phyloP scores from a whole-genome alignment of 805 yeast species.

The Saccharomycopsis schoenii region DNA sequence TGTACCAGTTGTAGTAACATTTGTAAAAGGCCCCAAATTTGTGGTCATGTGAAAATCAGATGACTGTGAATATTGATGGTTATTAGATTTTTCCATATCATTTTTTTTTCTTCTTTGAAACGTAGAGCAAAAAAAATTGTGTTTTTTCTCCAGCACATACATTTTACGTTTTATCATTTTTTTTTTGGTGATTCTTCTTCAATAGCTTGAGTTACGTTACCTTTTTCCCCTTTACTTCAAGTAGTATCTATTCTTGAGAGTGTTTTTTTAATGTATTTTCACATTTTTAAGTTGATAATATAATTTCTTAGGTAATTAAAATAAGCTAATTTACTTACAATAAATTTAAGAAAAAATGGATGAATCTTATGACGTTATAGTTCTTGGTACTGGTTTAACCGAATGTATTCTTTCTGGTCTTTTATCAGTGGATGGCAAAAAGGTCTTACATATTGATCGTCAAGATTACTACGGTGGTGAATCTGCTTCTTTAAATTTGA shows the following conservation, averaged over 20 bases:
- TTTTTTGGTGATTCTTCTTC: not conserved
- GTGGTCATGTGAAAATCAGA: not conserved
- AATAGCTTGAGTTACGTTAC: too few relatives aligned
- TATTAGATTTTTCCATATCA: not conserved
- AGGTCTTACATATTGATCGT: constrained; percentile 90
- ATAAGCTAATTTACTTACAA: too few relatives aligned
- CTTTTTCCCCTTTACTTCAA: too few relatives aligned
- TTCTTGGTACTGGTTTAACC: constrained; percentile 88
- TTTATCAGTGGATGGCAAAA: constrained; percentile 95
- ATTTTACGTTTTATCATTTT: not conserved
- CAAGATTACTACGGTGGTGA: constrained; percentile 96
- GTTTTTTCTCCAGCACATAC: not conserved
- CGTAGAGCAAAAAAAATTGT: not conserved
- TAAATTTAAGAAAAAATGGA: constrained; percentile 45
- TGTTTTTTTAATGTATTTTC: not conserved
- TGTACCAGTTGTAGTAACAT: too few relatives aligned
- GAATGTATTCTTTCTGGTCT: constrained; percentile 93
- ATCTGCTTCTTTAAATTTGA: constrained; percentile 70
- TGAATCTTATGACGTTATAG: constrained; percentile 94
- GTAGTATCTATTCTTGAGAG: too few relatives aligned
- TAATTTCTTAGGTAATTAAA: too few relatives aligned
- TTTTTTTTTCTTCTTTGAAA: not conserved
- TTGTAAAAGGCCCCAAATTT: too few relatives aligned
- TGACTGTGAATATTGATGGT: not conserved
- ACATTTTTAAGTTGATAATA: too few relatives aligned